Evolutionary conservation across 495 filamentous ascomycete genomes (phyloP).

Genomic region (Aspergillus baeticus): DNA sequence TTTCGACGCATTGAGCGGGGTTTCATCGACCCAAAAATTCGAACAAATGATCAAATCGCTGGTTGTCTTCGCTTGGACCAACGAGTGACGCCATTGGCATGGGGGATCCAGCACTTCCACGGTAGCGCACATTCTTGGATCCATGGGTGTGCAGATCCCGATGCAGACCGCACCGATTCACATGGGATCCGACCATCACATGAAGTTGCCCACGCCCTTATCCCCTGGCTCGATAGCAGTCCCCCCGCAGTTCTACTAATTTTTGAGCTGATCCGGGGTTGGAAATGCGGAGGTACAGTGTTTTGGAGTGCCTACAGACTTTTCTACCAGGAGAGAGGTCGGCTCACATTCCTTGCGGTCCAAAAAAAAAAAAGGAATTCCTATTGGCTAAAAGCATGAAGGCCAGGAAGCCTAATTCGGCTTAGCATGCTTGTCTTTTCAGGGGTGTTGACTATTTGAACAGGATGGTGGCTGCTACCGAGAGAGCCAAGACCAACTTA

Average conservation of each 20-base stretch:
- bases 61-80: neutral
- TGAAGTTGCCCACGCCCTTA: neutral
- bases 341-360: too few relatives aligned
- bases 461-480: neutral
- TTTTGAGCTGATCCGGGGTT: constrained; percentile 4
- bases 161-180: neutral
- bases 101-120: neutral
- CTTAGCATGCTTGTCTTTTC: too few relatives aligned
- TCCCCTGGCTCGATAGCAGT: neutral
- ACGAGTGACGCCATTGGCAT: constrained; percentile 5
- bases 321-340: too few relatives aligned
- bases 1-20: neutral
- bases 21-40: constrained; percentile 3
- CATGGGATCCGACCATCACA: neutral
- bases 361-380: too few relatives aligned
- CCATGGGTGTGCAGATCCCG: neutral
- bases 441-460: neutral
- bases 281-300: neutral
- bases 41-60: neutral
- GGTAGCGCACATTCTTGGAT: neutral
- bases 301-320: neutral
- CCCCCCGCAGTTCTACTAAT: constrained; percentile 4
- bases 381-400: too few relatives aligned
- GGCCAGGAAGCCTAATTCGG: too few relatives aligned
- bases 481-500: neutral